Conservation (phyloP, 2,329 filamentous ascomycete genomes). For the Moelleriella libera region DNA sequence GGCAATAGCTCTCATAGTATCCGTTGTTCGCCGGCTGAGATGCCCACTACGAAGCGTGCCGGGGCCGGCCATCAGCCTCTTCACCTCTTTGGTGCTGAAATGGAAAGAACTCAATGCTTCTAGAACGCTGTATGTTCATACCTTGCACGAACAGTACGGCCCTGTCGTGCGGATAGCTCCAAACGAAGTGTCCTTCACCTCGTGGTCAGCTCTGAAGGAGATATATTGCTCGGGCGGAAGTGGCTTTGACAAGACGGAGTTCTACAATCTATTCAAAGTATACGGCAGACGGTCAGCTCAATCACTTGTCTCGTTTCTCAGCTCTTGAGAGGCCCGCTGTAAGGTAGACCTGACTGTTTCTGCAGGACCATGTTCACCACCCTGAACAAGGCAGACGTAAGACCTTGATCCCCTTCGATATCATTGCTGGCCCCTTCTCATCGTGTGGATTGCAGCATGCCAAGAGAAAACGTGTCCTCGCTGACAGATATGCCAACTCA, state of each 20-base stretch:
- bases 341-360: neutral
- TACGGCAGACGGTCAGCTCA: conserved; percentile 34
- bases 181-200: conserved; percentile 29
- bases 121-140: conserved; percentile 43
- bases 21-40: conserved; percentile 13
- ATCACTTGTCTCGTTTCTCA: conserved; percentile 6
- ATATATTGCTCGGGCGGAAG: conserved; percentile 46
- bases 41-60: conserved; percentile 27
- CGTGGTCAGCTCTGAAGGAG: conserved; percentile 21
- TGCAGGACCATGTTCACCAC: conserved; percentile 46
- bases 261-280: conserved; percentile 46
- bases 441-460: conserved; percentile 33
- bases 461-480: conserved; percentile 46
- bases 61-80: conserved; percentile 31
- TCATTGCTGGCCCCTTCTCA: neutral
- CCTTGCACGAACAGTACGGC: conserved; percentile 25
- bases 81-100: conserved; percentile 36
- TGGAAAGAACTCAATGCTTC: conserved; percentile 40
- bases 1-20: conserved; percentile 10
- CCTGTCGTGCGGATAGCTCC: conserved; percentile 30
- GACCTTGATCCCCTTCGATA: conserved; percentile 6
- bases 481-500: conserved; percentile 54
- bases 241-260: conserved; percentile 51
- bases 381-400: conserved; percentile 36
- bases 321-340: neutral